Evolutionary conservation across 148 eudicot species (phyloP).

Genomic region (Amaranthus palmeri): DNA sequence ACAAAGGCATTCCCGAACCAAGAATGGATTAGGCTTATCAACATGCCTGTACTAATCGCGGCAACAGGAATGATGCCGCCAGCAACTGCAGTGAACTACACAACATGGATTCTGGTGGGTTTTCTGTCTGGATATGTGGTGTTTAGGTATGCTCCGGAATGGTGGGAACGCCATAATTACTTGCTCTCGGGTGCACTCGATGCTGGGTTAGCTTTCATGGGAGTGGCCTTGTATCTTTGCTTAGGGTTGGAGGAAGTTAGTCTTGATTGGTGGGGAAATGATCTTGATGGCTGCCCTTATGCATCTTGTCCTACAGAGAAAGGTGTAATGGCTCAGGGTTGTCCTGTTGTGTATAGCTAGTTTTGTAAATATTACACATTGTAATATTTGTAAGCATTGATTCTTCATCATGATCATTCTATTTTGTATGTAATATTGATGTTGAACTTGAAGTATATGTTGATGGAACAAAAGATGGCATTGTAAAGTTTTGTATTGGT

Average conservation of each 20-base stretch:
- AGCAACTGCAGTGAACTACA: conserved; percentile 88
- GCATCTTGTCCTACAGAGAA: conserved; percentile 81
- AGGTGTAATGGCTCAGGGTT: conserved; percentile 57
- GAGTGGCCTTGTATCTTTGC: conserved; percentile 71
- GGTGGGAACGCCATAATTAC: conserved; percentile 83
- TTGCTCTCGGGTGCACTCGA: conserved; percentile 86
- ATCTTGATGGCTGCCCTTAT: conserved; percentile 82
- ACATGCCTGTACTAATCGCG: conserved; percentile 83
- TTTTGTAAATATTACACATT: neutral
- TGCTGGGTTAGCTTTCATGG: conserved; percentile 97
- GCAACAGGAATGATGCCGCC: conserved; percentile 87
- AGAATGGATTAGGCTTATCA: conserved; percentile 81
- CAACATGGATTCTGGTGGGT: conserved; percentile 76
- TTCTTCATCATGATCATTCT: neutral
- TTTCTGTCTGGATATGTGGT: conserved; percentile 80
- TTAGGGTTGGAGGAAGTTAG: conserved; percentile 66
- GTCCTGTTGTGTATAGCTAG: conserved; percentile 53
- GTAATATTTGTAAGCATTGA: neutral
- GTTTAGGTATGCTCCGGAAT: conserved; percentile 65
- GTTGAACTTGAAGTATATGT: neutral
- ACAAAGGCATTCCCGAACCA: conserved; percentile 65
- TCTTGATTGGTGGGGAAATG: conserved; percentile 92
- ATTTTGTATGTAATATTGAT: neutral
- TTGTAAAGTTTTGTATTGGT: too few species aligned
- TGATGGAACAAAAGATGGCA: neutral